Conservation (phyloP, 2,329 filamentous ascomycete genomes). For the Alternaria arbusti region DNA sequence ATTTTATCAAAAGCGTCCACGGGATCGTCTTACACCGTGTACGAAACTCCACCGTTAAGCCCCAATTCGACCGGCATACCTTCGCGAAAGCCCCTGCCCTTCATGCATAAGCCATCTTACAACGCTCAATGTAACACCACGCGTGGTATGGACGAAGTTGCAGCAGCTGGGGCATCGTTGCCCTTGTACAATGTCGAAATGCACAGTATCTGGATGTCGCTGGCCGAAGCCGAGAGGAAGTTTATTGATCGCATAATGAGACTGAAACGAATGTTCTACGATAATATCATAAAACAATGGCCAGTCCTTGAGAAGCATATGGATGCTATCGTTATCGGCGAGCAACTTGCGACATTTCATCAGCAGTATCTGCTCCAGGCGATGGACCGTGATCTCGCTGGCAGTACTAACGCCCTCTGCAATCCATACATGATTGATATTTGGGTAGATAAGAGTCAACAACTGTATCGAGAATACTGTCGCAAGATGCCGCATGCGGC, state of each 20-base stretch:
- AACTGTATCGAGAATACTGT: constrained; percentile 32
- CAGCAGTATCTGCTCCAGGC: constrained; percentile 26
- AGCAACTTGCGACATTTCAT: constrained; percentile 26
- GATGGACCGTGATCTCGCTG: constrained; percentile 24
- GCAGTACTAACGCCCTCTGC: constrained; percentile 18
- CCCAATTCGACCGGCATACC: constrained; percentile 2
- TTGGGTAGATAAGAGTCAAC: constrained; percentile 29
- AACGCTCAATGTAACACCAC: constrained; percentile 8
- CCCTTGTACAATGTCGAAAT: constrained; percentile 24
- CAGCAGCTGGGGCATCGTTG: not conserved
- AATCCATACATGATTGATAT: constrained; percentile 28
- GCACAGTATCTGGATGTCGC: constrained; percentile 28
- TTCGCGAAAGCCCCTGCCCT: constrained; percentile 18
- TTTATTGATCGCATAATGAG: constrained; percentile 34
- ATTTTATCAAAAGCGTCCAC: constrained; percentile 21
- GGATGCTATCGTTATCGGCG: constrained; percentile 23
- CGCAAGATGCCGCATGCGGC: constrained; percentile 32
- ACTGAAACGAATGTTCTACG: constrained; percentile 36
- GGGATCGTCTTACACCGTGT: constrained; percentile 23
- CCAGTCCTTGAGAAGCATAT: constrained; percentile 34
- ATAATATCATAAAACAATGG: constrained; percentile 34
- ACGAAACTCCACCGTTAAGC: constrained; percentile 6
- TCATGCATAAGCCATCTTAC: constrained; percentile 17
- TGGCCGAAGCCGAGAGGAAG: constrained; percentile 30
- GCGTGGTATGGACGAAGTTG: not conserved